Evolutionary conservation across 2,329 filamentous ascomycete genomes (phyloP), one percentile per base, ranked within the genome.

Genomic region (Colletotrichum sp.): DNA sequence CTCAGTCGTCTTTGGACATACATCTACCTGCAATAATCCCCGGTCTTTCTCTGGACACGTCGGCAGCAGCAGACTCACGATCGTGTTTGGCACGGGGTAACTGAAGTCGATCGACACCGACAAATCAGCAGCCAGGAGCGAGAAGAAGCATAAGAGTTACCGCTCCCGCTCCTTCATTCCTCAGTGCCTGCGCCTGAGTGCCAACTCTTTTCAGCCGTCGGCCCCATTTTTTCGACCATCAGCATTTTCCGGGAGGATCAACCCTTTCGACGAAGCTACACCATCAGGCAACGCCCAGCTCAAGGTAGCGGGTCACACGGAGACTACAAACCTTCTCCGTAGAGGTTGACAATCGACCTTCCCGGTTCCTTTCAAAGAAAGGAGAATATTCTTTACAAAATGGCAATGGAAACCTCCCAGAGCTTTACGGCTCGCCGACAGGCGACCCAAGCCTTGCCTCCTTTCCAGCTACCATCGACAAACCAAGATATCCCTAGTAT

Each of bases 341-440:
- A 84, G 32, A 39, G 36, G 16, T 39, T 39, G 36, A 39, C 15
- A 39, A 57, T 34, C 9, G 44, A 49, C 36, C 36, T 39, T 39
- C 36, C 36, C 36, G 36, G n/a, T 13, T 32, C 12, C 9, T 13
- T 32, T 32, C 18, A 59, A 26, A 36, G 34, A 67, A 15, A 18
- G 26, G 15, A 64, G 28, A 39, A 5, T 8, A 8, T 18, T 39
- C 66, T 26, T 16, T 62, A 52, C 72, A 39, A 18, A n/a, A 76
- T 74, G 74, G 71, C 74, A 12, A 76, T 77, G 69, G 76, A 76
- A 34, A 77, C 76, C 34, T 67, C 90, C 80, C 88, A 90, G 82
- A 94, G 93, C 86, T 92, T 96, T 83, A 91, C 93, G 79, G 90
- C 93, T 84, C 91, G 94, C 81, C 91, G 94, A 84, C 91, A 92